Percentiles rank a stretch among this genome's conserved stretches.
These are phyloP conservation scores for Fusarium globosum DNA, from an alignment of 2,329 filamentous ascomycete species.

Conservation along the genomic window DNA sequence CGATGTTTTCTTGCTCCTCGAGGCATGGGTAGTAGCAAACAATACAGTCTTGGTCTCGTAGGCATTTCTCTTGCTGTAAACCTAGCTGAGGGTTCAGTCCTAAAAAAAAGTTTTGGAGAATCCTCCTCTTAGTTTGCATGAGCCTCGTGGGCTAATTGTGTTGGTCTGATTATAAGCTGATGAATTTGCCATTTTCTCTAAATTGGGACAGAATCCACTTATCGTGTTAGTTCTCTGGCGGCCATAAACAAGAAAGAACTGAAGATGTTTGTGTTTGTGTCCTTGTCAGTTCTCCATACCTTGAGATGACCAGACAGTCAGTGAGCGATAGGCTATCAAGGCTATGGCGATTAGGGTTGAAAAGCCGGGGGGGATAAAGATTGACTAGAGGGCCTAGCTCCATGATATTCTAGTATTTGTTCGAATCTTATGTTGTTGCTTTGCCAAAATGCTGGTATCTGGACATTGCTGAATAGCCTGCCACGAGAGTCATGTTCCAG, in stretches of 20 bases:
- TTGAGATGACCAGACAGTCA: not conserved
- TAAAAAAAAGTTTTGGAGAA: not conserved
- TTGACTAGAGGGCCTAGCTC: not conserved
- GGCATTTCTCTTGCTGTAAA: not conserved
- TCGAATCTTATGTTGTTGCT: not conserved
- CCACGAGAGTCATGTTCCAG: not conserved
- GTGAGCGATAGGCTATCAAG: not conserved
- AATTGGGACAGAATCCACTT: not conserved
- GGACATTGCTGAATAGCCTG: not conserved
- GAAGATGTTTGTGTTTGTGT: not conserved
- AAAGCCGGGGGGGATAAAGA: not conserved
- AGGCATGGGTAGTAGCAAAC: slow-evolving; percentile 4
- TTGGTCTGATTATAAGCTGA: not conserved
- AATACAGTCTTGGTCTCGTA: not conserved
- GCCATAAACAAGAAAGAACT: not conserved
- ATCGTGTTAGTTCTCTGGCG: not conserved
- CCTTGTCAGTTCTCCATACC: not conserved
- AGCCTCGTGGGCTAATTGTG: not conserved
- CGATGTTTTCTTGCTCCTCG: no score
- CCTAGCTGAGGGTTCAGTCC: not conserved
- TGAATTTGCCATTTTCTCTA: not conserved
- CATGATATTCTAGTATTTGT: not conserved
- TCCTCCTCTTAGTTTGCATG: not conserved
- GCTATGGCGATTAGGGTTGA: not conserved
- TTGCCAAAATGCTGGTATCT: not conserved